These are phyloP conservation scores for Dryas alaskensis DNA, from an alignment of 306 rosid genomes.

Conservation along the genomic window DNA sequence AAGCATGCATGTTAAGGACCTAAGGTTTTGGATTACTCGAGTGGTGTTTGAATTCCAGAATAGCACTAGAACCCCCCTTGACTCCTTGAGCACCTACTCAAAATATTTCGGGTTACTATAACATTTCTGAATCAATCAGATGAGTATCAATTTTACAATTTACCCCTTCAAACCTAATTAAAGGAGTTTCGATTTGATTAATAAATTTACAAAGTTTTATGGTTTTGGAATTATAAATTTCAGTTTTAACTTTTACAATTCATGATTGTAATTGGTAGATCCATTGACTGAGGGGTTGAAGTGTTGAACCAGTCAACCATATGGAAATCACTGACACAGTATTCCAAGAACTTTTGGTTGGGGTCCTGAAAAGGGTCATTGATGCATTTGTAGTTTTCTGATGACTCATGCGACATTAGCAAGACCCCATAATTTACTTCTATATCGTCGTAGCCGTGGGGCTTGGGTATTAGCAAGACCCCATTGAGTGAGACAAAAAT, in stretches of 20 bases:
- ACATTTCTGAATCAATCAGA: not conserved
- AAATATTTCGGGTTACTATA: no score
- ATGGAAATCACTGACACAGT: not conserved
- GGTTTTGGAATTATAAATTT: no score
- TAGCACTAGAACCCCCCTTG: no score
- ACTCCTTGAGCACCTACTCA: no score
- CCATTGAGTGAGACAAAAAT: not conserved
- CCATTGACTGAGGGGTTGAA: not conserved
- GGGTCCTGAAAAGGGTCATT: not conserved
- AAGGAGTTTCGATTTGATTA: no score
- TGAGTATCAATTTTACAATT: not conserved
- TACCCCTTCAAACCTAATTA: not conserved
- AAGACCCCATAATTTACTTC: not conserved
- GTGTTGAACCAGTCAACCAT: not conserved
- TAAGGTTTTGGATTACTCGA: no score
- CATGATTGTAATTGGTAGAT: not conserved
- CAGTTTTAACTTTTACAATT: not conserved
- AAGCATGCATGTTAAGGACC: no score
- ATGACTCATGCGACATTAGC: not conserved
- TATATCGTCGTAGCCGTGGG: constrained; percentile 2
- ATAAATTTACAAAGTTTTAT: no score
- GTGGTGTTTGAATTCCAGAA: no score
- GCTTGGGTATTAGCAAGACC: not conserved
- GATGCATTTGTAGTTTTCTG: not conserved
- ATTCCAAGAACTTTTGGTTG: not conserved